Conservation (phyloP, 495 filamentous ascomycete species). For the Hypoxylon lenormandii region DNA sequence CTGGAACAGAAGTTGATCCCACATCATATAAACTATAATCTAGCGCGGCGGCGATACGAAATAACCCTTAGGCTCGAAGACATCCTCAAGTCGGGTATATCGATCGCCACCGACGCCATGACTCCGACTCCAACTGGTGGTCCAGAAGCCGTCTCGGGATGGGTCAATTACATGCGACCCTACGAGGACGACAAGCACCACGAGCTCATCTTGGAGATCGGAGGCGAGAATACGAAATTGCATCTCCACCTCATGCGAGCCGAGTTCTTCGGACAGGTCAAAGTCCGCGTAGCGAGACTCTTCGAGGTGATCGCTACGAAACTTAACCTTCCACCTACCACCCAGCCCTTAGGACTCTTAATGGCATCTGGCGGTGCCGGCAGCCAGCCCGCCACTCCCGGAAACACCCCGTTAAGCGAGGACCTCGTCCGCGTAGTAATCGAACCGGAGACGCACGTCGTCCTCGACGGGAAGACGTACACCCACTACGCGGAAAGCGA, state of each 20-base stretch:
- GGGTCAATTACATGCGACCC: slow-evolving; percentile 83
- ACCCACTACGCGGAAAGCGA: slow-evolving; percentile 42
- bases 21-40: slow-evolving; percentile 81
- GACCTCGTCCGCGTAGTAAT: slow-evolving; percentile 76
- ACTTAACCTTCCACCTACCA: slow-evolving; percentile 73
- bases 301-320: slow-evolving; percentile 85
- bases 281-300: slow-evolving; percentile 75
- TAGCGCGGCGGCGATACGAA: slow-evolving; percentile 72
- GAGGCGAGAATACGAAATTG: slow-evolving; percentile 73
- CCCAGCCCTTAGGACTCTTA: slow-evolving; percentile 74
- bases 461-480: slow-evolving; percentile 73
- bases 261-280: slow-evolving; percentile 76
- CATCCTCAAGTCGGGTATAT: slow-evolving; percentile 83
- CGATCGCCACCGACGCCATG: slow-evolving; percentile 65
- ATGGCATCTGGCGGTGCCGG: slow-evolving; percentile 67
- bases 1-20: slow-evolving; percentile 88
- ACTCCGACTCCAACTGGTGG: slow-evolving; percentile 28
- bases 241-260: slow-evolving; percentile 67
- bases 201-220: slow-evolving; percentile 85
- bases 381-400: slow-evolving; percentile 71
- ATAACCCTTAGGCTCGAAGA: slow-evolving; percentile 86
- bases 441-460: slow-evolving; percentile 74
- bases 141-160: slow-evolving; percentile 61
- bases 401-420: slow-evolving; percentile 76
- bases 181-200: slow-evolving; percentile 78